Evolutionary conservation across 345 rosid species (phyloP).

Genomic region (Arabis alpina): DNA sequence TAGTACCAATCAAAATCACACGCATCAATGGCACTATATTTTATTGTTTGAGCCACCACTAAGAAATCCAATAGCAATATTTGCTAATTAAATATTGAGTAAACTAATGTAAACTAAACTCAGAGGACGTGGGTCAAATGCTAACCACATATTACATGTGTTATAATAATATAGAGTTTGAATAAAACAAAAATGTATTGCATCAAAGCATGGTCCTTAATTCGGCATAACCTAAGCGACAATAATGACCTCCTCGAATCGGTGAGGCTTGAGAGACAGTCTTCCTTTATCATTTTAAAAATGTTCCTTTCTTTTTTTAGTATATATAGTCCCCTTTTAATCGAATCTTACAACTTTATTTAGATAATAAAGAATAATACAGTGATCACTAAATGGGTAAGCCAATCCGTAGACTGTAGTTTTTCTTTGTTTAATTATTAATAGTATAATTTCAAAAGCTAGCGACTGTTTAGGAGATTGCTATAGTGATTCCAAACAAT

Average conservation of each 20-base stretch:
- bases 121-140: slow-evolving; percentile 34
- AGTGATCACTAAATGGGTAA: slow-evolving; percentile 4
- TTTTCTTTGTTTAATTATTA: not conserved
- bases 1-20: slow-evolving; percentile 23
- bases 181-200: slow-evolving; percentile 16
- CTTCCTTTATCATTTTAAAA: slow-evolving; percentile 16
- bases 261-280: slow-evolving; percentile 22
- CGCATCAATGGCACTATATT: slow-evolving; percentile 24
- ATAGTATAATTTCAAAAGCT: slow-evolving; percentile 8
- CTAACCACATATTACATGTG: slow-evolving; percentile 33
- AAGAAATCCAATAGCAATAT: slow-evolving; percentile 27
- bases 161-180: slow-evolving; percentile 20
- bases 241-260: slow-evolving; percentile 39
- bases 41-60: slow-evolving; percentile 22
- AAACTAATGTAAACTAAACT: slow-evolving; percentile 11
- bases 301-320: slow-evolving; percentile 13
- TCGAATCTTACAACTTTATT: slow-evolving; percentile 19
- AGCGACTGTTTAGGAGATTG: not conserved
- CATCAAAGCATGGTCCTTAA: slow-evolving; percentile 42
- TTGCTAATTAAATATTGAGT: slow-evolving; percentile 1
- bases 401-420: slow-evolving; percentile 14
- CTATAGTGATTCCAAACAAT: no score
- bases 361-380: not conserved
- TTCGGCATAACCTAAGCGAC: slow-evolving; percentile 28
- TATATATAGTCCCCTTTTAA: not conserved